Evolutionary conservation across 2,329 filamentous ascomycete genomes (phyloP).

Genomic region (Fusarium liriodendri): DNA sequence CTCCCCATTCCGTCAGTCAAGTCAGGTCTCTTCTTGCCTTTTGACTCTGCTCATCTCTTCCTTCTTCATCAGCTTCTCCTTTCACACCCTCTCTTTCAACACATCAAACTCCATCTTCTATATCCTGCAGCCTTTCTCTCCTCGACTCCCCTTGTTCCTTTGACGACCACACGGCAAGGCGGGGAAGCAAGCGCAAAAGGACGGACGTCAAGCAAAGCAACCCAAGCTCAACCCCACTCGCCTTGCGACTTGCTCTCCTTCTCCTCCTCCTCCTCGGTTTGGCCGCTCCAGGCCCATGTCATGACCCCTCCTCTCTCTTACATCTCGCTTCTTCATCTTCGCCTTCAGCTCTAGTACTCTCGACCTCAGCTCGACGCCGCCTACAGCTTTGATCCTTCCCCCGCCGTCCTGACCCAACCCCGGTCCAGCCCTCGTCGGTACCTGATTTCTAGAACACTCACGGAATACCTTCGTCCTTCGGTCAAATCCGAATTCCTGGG

Average conservation of each 20-base stretch:
- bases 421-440: constrained; percentile 4
- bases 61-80: constrained; percentile 13
- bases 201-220: constrained; percentile 20
- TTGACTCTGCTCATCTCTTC: constrained; percentile 17
- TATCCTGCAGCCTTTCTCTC: constrained; percentile 1
- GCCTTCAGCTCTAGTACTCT: constrained; percentile 21
- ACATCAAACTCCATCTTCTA: constrained; percentile 9
- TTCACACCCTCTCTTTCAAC: constrained; percentile 1
- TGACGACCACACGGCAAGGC: constrained; percentile 25
- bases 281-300: constrained; percentile 30
- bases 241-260: constrained; percentile 27
- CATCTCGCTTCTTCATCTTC: constrained; percentile 20
- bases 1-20: constrained; percentile 36
- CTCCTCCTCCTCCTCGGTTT: constrained; percentile 11
- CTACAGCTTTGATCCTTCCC: neutral
- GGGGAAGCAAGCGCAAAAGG: constrained; percentile 27
- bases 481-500: constrained; percentile 29
- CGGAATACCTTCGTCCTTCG: constrained; percentile 20
- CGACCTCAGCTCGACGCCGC: neutral
- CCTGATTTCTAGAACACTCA: constrained; percentile 19
- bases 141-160: constrained; percentile 9
- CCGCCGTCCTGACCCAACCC: constrained; percentile 6
- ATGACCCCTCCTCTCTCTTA: constrained; percentile 29
- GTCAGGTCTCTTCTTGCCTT: constrained; percentile 1
- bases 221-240: constrained; percentile 32